phyloP scores from a whole-genome alignment of 495 filamentous ascomycete genomes.

The Aspergillus incahuasiensis region DNA sequence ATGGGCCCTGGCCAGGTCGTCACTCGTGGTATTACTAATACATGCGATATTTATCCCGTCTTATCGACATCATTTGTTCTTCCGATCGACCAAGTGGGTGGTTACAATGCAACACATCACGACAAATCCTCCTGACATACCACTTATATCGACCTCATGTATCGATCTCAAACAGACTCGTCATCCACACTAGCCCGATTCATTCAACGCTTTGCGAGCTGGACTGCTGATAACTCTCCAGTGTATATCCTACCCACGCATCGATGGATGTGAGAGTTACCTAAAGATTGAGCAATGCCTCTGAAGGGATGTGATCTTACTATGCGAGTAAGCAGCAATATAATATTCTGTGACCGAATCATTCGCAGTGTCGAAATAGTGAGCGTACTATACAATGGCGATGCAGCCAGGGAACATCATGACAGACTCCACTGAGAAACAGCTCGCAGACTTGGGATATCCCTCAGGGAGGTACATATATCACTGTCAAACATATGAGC shows the following conservation, averaged over 20 bases:
- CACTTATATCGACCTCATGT: conserved; percentile 59
- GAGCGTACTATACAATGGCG: conserved; percentile 59
- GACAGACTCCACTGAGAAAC: conserved; percentile 66
- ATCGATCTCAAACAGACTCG: too few relatives aligned
- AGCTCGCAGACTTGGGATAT: too few relatives aligned
- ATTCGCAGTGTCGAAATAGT: conserved; percentile 49
- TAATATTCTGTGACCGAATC: conserved; percentile 66
- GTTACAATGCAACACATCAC: conserved; percentile 65
- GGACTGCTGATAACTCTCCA: too few relatives aligned
- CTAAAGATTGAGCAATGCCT: conserved; percentile 61
- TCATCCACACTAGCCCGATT: too few relatives aligned
- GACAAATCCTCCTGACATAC: conserved; percentile 71
- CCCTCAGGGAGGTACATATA: too few relatives aligned
- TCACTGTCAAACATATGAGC: too few relatives aligned
- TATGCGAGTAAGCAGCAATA: conserved; percentile 68
- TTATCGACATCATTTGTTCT: conserved; percentile 58
- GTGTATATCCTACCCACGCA: conserved; percentile 57
- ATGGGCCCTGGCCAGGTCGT: background rate
- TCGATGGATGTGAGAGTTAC: conserved; percentile 76
- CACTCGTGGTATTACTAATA: too few relatives aligned
- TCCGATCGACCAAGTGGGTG: conserved; percentile 51
- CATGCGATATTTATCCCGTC: too few relatives aligned
- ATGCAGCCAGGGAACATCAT: conserved; percentile 81
- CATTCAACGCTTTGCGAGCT: too few relatives aligned
- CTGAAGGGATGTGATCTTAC: conserved; percentile 74